Evolutionary conservation across 805 yeast genomes (phyloP).

Genomic region (Kregervanrija delftensis): DNA sequence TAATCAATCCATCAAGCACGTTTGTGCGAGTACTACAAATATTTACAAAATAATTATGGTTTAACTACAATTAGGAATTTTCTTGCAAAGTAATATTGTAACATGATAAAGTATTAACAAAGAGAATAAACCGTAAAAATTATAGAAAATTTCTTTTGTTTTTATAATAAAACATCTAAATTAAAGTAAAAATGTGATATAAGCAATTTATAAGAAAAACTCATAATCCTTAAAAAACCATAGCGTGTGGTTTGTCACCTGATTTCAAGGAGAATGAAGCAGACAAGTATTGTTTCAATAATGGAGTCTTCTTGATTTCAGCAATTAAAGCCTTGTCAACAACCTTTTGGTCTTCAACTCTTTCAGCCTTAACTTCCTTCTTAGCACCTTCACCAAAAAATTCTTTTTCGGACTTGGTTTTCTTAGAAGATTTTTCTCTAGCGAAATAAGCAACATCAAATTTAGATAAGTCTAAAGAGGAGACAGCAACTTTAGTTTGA

Average conservation of each 20-base stretch:
- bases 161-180: no score
- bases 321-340: conserved; percentile 89
- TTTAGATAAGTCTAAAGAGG: conserved; percentile 78
- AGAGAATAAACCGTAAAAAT: no score
- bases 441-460: conserved; percentile 94
- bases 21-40: no score
- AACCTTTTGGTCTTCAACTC: conserved; percentile 93
- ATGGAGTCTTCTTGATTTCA: conserved; percentile 95
- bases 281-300: conserved; percentile 93
- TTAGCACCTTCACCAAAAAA: conserved; percentile 75
- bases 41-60: no score
- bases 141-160: no score
- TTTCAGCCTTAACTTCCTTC: conserved; percentile 85
- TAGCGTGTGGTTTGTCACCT: conserved; percentile 98
- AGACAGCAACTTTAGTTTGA: conserved; percentile 82
- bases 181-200: no score
- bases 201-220: conserved; percentile 1
- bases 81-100: no score
- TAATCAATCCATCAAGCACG: no score
- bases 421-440: conserved; percentile 81
- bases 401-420: conserved; percentile 84
- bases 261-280: conserved; percentile 92
- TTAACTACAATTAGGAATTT: no score
- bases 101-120: no score
- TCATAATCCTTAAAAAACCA: conserved; percentile 69